Conservation (phyloP, 2,329 filamentous ascomycete species). For the Neodidymelliopsis sp. region DNA sequence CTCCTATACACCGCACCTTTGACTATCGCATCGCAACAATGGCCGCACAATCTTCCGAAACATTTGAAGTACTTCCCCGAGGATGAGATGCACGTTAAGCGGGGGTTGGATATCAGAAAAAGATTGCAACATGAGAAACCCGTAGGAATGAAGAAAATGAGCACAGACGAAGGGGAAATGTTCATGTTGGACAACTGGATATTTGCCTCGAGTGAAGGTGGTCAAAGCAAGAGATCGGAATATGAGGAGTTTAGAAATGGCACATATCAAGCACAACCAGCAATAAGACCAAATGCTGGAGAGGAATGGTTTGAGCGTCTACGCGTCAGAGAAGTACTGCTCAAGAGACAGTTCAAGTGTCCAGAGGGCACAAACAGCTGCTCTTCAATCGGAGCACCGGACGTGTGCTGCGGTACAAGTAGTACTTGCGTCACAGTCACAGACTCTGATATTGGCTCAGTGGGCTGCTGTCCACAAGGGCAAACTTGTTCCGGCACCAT, state of each 20-base stretch:
- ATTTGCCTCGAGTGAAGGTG: constrained; percentile 46
- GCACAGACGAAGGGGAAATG: constrained; percentile 74
- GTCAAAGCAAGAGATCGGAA: constrained; percentile 18
- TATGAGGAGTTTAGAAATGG: constrained; percentile 25
- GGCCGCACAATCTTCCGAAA: constrained; percentile 57
- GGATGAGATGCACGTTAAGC: constrained; percentile 53
- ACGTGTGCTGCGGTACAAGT: constrained; percentile 75
- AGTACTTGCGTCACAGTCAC: constrained; percentile 66
- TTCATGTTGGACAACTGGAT: constrained; percentile 73
- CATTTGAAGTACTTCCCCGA: constrained; percentile 58
- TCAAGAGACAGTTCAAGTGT: constrained; percentile 69
- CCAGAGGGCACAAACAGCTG: constrained; percentile 72
- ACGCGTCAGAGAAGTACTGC: constrained; percentile 45
- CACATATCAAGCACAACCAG: constrained; percentile 32
- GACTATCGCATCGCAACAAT: constrained; percentile 49
- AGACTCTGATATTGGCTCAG: constrained; percentile 68
- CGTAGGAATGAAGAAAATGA: constrained; percentile 75
- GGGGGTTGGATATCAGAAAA: constrained; percentile 51
- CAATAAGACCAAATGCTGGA: constrained; percentile 37
- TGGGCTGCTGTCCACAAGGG: constrained; percentile 78
- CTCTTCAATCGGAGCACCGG: constrained; percentile 67
- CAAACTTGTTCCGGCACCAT: constrained; percentile 69
- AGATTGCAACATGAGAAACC: constrained; percentile 56
- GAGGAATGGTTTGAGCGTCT: constrained; percentile 49
- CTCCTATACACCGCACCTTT: constrained; percentile 35